A percentile compares a stretch with the other conserved stretches of the same genome.
phyloP scores from a whole-genome alignment of 805 yeast species.

The Yamadazyma tumulicola region DNA sequence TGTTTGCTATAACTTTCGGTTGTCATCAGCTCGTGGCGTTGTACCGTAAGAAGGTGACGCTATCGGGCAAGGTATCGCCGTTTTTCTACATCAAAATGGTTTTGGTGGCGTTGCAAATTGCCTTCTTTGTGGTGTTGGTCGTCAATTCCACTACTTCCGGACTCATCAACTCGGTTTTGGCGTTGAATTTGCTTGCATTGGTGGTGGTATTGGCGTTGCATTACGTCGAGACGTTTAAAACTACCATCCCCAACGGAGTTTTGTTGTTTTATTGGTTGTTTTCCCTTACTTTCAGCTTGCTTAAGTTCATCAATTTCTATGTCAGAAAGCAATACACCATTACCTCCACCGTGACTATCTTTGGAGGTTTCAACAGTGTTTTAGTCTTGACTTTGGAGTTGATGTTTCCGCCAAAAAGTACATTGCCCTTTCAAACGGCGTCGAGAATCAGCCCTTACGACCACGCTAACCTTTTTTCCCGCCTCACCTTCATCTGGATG shows the following conservation, averaged over 20 bases:
- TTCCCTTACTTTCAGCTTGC: constrained; percentile 43
- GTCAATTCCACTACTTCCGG: constrained; percentile 15
- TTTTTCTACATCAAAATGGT: constrained; percentile 41
- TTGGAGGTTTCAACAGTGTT: constrained; percentile 36
- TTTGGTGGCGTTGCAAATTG: constrained; percentile 36
- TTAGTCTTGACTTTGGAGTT: constrained; percentile 44
- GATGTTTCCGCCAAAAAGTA: constrained; percentile 30
- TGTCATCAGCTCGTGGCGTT: constrained; percentile 29
- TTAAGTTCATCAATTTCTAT: constrained; percentile 40
- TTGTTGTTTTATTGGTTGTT: constrained; percentile 76
- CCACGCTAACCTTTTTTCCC: constrained; percentile 67
- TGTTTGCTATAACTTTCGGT: constrained; percentile 44
- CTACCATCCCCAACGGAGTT: constrained; percentile 61
- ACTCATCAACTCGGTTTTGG: constrained; percentile 23
- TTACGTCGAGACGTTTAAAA: constrained; percentile 67
- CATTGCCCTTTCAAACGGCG: constrained; percentile 18
- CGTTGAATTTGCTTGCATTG: constrained; percentile 37
- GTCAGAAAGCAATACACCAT: constrained; percentile 30
- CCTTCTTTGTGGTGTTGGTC: constrained; percentile 27
- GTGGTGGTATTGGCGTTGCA: constrained; percentile 55
- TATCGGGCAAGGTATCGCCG: constrained; percentile 31
- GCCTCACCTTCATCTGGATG: constrained; percentile 89
- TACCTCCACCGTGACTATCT: constrained; percentile 22
- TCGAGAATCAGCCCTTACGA: constrained; percentile 42
- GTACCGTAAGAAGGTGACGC: constrained; percentile 21